Evolutionary conservation across 2,329 filamentous ascomycete species (phyloP).

Genomic region (Pestalotiopsis sp.): DNA sequence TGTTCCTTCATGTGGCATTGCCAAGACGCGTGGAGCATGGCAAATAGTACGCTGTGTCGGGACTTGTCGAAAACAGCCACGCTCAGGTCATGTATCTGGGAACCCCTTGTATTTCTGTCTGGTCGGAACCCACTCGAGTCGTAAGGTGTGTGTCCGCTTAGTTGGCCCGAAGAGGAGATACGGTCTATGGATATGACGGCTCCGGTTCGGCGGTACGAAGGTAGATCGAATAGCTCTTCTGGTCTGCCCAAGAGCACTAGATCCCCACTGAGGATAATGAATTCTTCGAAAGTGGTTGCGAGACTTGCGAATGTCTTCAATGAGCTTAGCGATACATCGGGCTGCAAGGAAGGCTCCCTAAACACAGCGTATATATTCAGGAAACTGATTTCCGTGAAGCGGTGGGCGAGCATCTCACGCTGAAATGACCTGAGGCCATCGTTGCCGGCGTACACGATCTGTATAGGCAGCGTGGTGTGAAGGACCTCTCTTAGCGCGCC

Average conservation of each 20-base stretch:
- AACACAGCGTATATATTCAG: neutral
- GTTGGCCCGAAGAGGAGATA: neutral
- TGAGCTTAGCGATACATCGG: neutral
- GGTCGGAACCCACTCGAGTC: neutral
- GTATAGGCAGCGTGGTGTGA: neutral
- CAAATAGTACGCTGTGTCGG: neutral
- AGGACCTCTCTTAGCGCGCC: neutral
- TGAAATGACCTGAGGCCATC: conserved; percentile 5
- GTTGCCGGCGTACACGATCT: neutral
- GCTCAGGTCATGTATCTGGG: neutral
- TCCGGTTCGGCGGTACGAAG: neutral
- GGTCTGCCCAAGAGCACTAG: neutral
- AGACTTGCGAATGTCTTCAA: neutral
- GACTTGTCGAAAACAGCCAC: conserved; percentile 1
- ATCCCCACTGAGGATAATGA: neutral
- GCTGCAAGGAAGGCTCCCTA: neutral
- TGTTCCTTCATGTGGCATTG: neutral
- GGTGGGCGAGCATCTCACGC: conserved; percentile 1
- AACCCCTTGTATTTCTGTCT: neutral
- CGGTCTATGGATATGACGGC: neutral
- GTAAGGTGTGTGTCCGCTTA: neutral
- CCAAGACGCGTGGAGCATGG: neutral
- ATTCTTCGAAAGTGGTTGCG: conserved; percentile 4
- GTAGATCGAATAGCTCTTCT: neutral
- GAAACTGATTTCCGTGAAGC: neutral